Evolutionary conservation across 495 filamentous ascomycete genomes (phyloP), one percentile per base, ranked within the genome.

Genomic region (Penicillium psychrofluorescens): DNA sequence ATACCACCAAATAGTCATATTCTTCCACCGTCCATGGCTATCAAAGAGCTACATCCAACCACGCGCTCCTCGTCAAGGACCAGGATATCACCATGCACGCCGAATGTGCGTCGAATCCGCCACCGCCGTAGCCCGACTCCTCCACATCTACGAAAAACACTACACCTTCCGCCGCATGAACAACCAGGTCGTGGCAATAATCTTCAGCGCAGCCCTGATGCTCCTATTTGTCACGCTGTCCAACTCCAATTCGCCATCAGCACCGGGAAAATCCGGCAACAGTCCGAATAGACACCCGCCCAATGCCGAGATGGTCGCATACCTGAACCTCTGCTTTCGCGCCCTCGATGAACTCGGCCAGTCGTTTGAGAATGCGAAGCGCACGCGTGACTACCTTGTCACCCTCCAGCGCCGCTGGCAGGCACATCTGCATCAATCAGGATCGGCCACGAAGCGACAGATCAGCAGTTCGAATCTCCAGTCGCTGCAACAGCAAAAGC

Each of bases 1-100:
- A 72, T 76, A 75, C 42, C 66, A 76, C 45, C 68, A 72, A 46
- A 71, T 70, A 4, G 57, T 76, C 33, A 74, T 76, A 35, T 74
- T 73, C 49, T 64, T 70, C 47, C 67, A 75, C 41, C 59, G 71
- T 8, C 72, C 72, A 11, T 76, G 68, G 63, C 64, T 76, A 7
- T 75, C 72, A 1, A 74, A 70, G 47, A 68, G 53, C 46, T 70
- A 68, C 48, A 71, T 69, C 37, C 71, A 74, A 41, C 69, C 69
- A 8, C 66, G 64, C 16, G 55, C 49, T 32, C 71, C 68, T 6
- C 66, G 66, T 32, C 67, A 66, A 41, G 70, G 67, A 30, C 67
- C 62, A 3, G 70, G 72, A 29, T 68, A 70, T 36, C 62, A 67
- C 48, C 70, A 74, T 35, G 70, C 70, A 0, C 67, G 71, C 16